Conservation (phyloP, 345 rosid genomes). For the Hypericum androsaemum region DNA sequence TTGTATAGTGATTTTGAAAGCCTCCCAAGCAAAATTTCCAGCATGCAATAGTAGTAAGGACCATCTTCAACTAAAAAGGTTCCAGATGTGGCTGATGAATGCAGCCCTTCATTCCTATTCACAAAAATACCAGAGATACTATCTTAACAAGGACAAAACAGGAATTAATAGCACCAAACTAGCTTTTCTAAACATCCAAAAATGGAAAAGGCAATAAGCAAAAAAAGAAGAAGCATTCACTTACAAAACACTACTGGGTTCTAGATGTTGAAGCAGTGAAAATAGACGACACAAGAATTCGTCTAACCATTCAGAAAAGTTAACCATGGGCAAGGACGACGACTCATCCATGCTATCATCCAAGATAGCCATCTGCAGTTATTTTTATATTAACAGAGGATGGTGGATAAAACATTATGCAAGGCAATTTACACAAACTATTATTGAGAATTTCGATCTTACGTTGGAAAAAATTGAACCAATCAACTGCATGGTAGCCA, state of each 20-base stretch:
- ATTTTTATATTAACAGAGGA: conserved; percentile 8
- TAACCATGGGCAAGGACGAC: conserved; percentile 65
- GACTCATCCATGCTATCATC: conserved; percentile 55
- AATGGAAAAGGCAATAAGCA: background rate
- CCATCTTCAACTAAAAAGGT: conserved; percentile 98
- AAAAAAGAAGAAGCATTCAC: conserved; percentile 18
- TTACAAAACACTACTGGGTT: conserved; percentile 85
- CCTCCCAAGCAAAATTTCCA: conserved; percentile 89
- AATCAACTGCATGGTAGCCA: conserved; percentile 92
- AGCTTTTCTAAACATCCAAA: background rate
- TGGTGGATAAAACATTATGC: background rate
- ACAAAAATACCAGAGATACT: conserved; percentile 9
- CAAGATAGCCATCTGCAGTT: conserved; percentile 60
- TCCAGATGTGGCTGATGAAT: conserved; percentile 83
- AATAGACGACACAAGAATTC: conserved; percentile 87
- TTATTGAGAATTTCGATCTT: conserved; percentile 22
- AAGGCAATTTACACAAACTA: conserved; percentile 1
- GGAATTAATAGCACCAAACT: background rate
- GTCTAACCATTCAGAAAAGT: conserved; percentile 94
- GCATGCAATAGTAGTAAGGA: conserved; percentile 95
- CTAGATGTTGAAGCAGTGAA: conserved; percentile 82
- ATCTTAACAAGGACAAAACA: background rate
- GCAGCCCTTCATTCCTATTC: conserved; percentile 82
- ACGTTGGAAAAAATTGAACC: conserved; percentile 98
- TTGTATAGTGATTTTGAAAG: conserved; percentile 70